Conservation (phyloP, 2,329 filamentous ascomycete species). For the Blastomyces parvus region DNA sequence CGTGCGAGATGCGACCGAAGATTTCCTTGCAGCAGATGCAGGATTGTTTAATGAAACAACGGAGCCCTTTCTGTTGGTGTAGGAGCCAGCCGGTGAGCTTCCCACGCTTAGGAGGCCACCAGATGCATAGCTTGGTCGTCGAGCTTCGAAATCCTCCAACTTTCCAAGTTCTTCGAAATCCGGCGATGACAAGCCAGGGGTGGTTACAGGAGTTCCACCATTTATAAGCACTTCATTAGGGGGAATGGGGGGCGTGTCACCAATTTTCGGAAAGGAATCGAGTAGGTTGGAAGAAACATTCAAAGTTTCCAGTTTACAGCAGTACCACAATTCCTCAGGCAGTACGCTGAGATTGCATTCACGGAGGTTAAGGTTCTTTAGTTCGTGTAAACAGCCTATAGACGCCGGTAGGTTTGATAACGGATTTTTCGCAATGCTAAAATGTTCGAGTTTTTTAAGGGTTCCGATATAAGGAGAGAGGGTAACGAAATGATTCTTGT, state of each 20-base stretch:
- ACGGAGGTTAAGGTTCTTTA: slow-evolving; percentile 76
- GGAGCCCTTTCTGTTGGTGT: slow-evolving; percentile 61
- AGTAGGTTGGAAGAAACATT: slow-evolving; percentile 95
- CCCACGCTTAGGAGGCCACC: slow-evolving; percentile 65
- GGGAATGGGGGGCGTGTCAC: slow-evolving; percentile 55
- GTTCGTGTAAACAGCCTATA: slow-evolving; percentile 75
- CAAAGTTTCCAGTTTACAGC: slow-evolving; percentile 76
- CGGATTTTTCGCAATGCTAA: slow-evolving; percentile 89
- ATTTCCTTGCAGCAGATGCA: slow-evolving; percentile 70
- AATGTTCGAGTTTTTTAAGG: slow-evolving; percentile 71
- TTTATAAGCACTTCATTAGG: slow-evolving; percentile 16
- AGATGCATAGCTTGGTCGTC: slow-evolving; percentile 78
- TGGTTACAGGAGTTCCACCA: slow-evolving; percentile 37
- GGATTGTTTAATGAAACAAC: slow-evolving; percentile 71
- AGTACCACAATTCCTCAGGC: slow-evolving; percentile 93
- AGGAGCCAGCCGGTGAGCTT: slow-evolving; percentile 54
- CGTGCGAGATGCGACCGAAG: slow-evolving; percentile 66
- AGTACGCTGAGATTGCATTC: slow-evolving; percentile 88
- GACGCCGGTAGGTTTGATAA: slow-evolving; percentile 75
- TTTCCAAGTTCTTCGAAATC: slow-evolving; percentile 70
- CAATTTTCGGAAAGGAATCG: slow-evolving; percentile 78
- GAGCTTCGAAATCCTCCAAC: slow-evolving; percentile 51
- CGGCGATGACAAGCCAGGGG: slow-evolving; percentile 49
- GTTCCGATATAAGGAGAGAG: slow-evolving; percentile 78
- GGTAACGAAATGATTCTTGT: slow-evolving; percentile 92